These are phyloP conservation scores for Akanthomyces uredinophilus DNA, from an alignment of 2,329 filamentous ascomycete species.

Conservation along the genomic window DNA sequence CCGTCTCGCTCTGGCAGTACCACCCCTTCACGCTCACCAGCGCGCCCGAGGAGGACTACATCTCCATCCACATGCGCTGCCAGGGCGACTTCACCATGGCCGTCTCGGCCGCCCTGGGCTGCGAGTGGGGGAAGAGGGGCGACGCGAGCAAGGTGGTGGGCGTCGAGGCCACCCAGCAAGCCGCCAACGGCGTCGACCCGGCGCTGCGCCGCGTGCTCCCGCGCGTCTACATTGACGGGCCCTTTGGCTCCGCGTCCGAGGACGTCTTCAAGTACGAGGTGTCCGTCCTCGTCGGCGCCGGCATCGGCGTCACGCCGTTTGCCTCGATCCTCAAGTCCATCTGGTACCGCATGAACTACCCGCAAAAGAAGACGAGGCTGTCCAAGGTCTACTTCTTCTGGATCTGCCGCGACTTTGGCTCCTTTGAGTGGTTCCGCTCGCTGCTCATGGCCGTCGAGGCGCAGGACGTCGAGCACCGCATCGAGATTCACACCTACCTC, in stretches of 20 bases:
- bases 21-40: conserved; percentile 84
- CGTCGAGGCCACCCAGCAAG: conserved; percentile 51
- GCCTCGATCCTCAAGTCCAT: conserved; percentile 85
- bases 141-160: conserved; percentile 64
- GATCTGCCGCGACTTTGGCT: conserved; percentile 83
- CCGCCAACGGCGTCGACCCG: conserved; percentile 56
- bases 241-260: conserved; percentile 80
- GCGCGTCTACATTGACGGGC: conserved; percentile 76
- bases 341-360: conserved; percentile 91
- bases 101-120: conserved; percentile 66
- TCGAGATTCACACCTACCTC: conserved; percentile 86
- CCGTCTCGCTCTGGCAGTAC: conserved; percentile 83
- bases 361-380: conserved; percentile 70
- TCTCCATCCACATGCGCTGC: conserved; percentile 78
- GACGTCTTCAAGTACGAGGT: conserved; percentile 88
- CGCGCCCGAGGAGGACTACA: conserved; percentile 84
- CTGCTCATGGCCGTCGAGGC: conserved; percentile 79
- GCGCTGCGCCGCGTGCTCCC: conserved; percentile 69
- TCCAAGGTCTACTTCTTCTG: conserved; percentile 91
- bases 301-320: conserved; percentile 83
- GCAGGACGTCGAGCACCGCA: conserved; percentile 75
- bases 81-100: conserved; percentile 76
- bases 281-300: conserved; percentile 71
- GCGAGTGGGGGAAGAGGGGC: conserved; percentile 57
- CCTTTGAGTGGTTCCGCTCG: conserved; percentile 86